These are phyloP conservation scores for Cryptosporidium sp. DNA, from an alignment of 169 alveolate genomes.

Conservation along the genomic window DNA sequence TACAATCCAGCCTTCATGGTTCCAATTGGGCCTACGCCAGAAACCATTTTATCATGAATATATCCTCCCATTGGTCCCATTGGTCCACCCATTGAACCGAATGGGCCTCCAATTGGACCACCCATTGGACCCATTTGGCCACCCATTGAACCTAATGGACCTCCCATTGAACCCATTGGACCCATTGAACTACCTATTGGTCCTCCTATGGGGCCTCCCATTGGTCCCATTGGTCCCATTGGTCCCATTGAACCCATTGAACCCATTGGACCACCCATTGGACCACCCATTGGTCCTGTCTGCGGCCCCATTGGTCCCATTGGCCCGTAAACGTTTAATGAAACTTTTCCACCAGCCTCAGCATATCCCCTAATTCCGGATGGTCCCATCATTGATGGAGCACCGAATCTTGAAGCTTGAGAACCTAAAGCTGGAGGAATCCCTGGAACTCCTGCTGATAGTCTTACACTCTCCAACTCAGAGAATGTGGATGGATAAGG, in stretches of 20 bases:
- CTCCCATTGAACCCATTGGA: conserved; percentile 1
- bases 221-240: too few species aligned
- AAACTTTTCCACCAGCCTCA: neutral
- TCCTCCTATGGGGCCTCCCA: too few species aligned
- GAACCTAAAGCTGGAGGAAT: neutral
- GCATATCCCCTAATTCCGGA: neutral
- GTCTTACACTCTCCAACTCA: conserved; percentile 37
- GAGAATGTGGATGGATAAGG: conserved; percentile 63
- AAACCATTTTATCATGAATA: neutral
- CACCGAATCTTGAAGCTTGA: neutral
- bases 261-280: conserved; percentile 10
- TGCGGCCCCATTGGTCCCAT: neutral
- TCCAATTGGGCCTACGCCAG: conserved; percentile 66
- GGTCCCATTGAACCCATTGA: neutral
- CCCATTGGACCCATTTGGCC: conserved; percentile 33
- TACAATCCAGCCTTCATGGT: conserved; percentile 50
- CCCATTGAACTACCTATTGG: neutral
- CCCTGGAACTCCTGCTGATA: conserved; percentile 51
- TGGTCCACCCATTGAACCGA: conserved; percentile 14
- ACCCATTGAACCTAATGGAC: conserved; percentile 22
- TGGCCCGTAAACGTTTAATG: conserved; percentile 17
- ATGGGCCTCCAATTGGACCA: conserved; percentile 32
- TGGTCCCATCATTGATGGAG: conserved; percentile 4
- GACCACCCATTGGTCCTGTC: conserved; percentile 18
- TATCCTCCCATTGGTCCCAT: neutral